These are phyloP conservation scores for Skeletonema costatum DNA, from an alignment of 108 stramenopile species.

Conservation along the genomic window DNA sequence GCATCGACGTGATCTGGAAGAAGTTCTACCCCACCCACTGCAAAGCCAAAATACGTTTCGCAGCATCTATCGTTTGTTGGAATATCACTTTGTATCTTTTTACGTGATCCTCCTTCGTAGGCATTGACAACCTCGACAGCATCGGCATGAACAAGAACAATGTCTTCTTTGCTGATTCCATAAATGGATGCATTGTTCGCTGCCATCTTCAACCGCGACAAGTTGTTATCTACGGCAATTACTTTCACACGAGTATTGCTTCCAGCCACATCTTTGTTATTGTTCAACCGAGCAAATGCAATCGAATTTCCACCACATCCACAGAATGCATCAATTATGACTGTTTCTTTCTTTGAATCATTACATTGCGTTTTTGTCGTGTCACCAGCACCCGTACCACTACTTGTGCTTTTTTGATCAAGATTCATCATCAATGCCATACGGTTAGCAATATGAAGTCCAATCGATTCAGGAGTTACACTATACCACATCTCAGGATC, in stretches of 20 bases:
- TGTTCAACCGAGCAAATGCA: constrained; percentile 58
- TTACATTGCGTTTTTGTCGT: background rate
- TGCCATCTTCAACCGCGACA: constrained; percentile 62
- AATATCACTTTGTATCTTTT: background rate
- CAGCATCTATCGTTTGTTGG: background rate
- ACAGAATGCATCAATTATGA: constrained; percentile 83
- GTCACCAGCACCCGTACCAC: background rate
- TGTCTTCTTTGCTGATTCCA: constrained; percentile 47
- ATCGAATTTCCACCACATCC: constrained; percentile 89
- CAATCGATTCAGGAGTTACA: constrained; percentile 85
- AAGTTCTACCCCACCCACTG: constrained; percentile 54
- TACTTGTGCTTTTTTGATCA: background rate
- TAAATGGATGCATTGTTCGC: constrained; percentile 78
- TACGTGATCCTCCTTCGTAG: constrained; percentile 26
- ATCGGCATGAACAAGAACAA: constrained; percentile 74
- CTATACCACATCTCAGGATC: constrained; percentile 69
- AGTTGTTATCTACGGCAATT: constrained; percentile 67
- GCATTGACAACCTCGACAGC: constrained; percentile 52
- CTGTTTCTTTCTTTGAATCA: constrained; percentile 4
- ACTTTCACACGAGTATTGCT: constrained; percentile 52
- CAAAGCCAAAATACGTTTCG: constrained; percentile 31
- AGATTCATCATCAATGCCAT: constrained; percentile 10
- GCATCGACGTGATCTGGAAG: constrained; percentile 66
- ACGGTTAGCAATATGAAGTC: constrained; percentile 66
- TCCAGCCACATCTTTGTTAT: background rate